phyloP scores from a whole-genome alignment of 768 basidiomycete species.

The Termitomyces sp. region DNA sequence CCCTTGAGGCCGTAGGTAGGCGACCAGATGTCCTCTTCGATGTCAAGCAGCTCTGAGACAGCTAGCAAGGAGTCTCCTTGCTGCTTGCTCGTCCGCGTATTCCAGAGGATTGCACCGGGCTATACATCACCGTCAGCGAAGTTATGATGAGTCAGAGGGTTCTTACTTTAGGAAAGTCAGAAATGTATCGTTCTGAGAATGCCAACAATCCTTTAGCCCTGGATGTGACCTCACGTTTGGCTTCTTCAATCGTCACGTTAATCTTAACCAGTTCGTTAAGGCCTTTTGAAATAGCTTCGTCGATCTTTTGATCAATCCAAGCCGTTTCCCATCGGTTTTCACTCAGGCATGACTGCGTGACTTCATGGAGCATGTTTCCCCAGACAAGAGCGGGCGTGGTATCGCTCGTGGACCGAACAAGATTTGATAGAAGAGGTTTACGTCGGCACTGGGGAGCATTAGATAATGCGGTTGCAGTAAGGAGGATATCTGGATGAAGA shows the following conservation, averaged over 20 bases:
- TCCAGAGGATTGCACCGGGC: slow-evolving; percentile 60
- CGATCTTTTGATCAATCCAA: slow-evolving; percentile 58
- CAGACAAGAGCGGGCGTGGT: slow-evolving; percentile 69
- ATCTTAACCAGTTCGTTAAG: slow-evolving; percentile 62
- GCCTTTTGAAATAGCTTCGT: slow-evolving; percentile 44
- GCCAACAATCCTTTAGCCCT: slow-evolving; percentile 60
- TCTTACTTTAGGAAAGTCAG: slow-evolving; percentile 56
- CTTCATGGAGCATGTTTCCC: slow-evolving; percentile 91
- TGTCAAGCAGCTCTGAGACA: slow-evolving; percentile 70
- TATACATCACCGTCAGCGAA: slow-evolving; percentile 20
- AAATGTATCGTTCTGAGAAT: slow-evolving; percentile 66
- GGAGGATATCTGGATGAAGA: slow-evolving; percentile 86
- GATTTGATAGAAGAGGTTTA: slow-evolving; percentile 72
- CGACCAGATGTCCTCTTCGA: slow-evolving; percentile 98
- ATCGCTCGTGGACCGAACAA: slow-evolving; percentile 55
- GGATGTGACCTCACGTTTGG: slow-evolving; percentile 51
- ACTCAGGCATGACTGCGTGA: slow-evolving; percentile 76
- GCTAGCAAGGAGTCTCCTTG: slow-evolving; percentile 55
- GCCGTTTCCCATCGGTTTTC: slow-evolving; percentile 55
- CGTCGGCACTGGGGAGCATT: slow-evolving; percentile 79
- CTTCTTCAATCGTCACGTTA: slow-evolving; percentile 53
- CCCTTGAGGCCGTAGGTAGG: slow-evolving; percentile 94
- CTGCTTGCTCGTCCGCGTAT: slow-evolving; percentile 51
- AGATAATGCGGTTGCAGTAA: slow-evolving; percentile 87
- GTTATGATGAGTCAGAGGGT: neutral